Evolutionary conservation across 768 basidiomycete genomes (phyloP), one percentile per base, ranked within the genome.

Genomic region (Infundibulicybe gibba): DNA sequence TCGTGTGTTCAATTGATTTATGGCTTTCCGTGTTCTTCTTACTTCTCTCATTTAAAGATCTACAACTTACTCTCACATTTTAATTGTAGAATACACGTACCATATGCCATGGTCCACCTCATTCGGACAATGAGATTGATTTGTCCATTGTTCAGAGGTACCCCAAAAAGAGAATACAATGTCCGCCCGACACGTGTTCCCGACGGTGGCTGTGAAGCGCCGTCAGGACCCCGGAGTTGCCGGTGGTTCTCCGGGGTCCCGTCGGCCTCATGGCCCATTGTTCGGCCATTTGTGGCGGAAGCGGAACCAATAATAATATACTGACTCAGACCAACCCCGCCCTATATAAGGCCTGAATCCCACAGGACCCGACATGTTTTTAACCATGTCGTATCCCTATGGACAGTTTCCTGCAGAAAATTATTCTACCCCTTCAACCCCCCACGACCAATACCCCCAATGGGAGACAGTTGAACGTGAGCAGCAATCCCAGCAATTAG

Each of bases 351-450:
- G 43, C 41, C 35, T 48, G 47, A 43, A 51, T 56, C 51, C 51
- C 55, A 49, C 40, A 50, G 56, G 54, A 57, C 60, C 65, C 56
- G 58, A 25, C 25, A 25, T 25, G 25, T 25, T 25, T 25, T 25
- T 3, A 25, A 25, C 25, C 63, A 78, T 77, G 76, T 76, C 77
- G 59, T 77, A 71, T 64, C 69, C 70, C 51, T 72, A 62, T 55
- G 59, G 59, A 51, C 70, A 73, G 53, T 72, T 69, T 64, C 60
- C 67, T 54, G 65, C 63, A 57, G 76, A 76, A 61, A 66, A 70
- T 58, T 69, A 69, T 60, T 74, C 77, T 21, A 67, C 66, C 54
- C 71, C 79, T 40, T 60, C 76, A 20, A 77, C 77, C 11, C 76
- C 79, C 10, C 67, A 67, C 56, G 65, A 62, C 61, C 40, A 53